These are phyloP conservation scores for Parathielavia hyrcaniae DNA, from an alignment of 495 filamentous ascomycete genomes.

Conservation along the genomic window DNA sequence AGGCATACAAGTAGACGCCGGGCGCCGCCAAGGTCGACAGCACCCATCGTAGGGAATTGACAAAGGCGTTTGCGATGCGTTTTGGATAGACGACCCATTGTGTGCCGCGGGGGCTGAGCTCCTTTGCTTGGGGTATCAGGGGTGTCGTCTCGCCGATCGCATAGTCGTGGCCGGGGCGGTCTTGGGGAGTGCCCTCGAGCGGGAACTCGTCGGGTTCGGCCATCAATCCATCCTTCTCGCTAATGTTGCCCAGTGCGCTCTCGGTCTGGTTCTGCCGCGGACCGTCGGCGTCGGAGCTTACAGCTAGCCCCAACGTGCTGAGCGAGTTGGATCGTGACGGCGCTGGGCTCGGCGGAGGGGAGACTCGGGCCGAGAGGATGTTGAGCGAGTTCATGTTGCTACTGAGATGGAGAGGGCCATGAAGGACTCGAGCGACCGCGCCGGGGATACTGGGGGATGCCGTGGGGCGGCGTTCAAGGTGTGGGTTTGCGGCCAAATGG, in stretches of 20 bases:
- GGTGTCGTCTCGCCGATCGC: slow-evolving; percentile 60
- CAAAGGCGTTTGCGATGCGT: slow-evolving; percentile 50
- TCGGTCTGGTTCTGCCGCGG: slow-evolving; percentile 28
- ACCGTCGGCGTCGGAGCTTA: slow-evolving; percentile 40
- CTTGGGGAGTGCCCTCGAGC: slow-evolving; percentile 5
- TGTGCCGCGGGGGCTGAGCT: slow-evolving; percentile 33
- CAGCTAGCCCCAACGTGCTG: slow-evolving; percentile 47
- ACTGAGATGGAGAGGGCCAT: slow-evolving; percentile 33
- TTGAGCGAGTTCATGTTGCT: slow-evolving; percentile 95
- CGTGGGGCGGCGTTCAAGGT: neutral
- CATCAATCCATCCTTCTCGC: slow-evolving; percentile 30
- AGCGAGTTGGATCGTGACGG: slow-evolving; percentile 63
- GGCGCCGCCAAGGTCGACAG: slow-evolving; percentile 72
- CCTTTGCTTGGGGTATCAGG: slow-evolving; percentile 44
- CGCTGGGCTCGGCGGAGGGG: slow-evolving; percentile 48
- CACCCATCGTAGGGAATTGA: slow-evolving; percentile 65
- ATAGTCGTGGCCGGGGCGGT: slow-evolving; percentile 25
- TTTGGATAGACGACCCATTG: slow-evolving; percentile 52
- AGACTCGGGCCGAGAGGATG: slow-evolving; percentile 81
- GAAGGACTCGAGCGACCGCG: slow-evolving; percentile 28
- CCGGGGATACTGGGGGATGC: slow-evolving; percentile 6
- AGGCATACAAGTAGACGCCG: slow-evolving; percentile 71
- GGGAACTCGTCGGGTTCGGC: slow-evolving; percentile 30
- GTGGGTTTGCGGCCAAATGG: slow-evolving; percentile 6
- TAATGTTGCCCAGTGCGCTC: slow-evolving; percentile 34